Evolutionary conservation across 129 eudicot species (phyloP).

Genomic region (Deinandra increscens): DNA sequence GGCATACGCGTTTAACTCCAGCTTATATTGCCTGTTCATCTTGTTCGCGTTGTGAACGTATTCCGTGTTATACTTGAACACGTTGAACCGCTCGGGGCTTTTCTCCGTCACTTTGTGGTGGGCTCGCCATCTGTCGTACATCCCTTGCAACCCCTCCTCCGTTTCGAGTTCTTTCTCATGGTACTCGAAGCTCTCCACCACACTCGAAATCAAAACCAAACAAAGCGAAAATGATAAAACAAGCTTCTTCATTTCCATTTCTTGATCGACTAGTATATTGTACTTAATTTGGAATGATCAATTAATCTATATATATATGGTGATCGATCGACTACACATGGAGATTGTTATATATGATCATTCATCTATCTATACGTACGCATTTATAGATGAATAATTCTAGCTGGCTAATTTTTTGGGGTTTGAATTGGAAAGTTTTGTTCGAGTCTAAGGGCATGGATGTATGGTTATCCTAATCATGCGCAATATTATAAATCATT

Average conservation of each 20-base stretch:
- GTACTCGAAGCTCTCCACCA: conserved; percentile 48
- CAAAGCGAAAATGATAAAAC: conserved; percentile 33
- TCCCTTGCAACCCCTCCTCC: conserved; percentile 47
- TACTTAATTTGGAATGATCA: too few relatives aligned
- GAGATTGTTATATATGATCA: too few relatives aligned
- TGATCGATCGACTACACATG: too few relatives aligned
- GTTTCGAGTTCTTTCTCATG: conserved; percentile 59
- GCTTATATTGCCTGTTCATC: conserved; percentile 61
- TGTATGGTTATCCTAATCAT: too few relatives aligned
- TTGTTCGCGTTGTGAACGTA: conserved; percentile 56
- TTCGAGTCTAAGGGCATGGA: too few relatives aligned
- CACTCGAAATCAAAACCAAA: conserved; percentile 33
- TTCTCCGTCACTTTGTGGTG: neutral
- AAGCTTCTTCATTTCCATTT: conserved; percentile 31
- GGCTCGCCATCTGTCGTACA: conserved; percentile 28
- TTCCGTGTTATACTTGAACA: conserved; percentile 51
- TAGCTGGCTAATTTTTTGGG: too few relatives aligned
- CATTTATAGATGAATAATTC: too few relatives aligned
- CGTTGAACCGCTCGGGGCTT: conserved; percentile 44
- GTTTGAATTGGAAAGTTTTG: too few relatives aligned
- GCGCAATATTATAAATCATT: too few relatives aligned
- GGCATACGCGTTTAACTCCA: conserved; percentile 65
- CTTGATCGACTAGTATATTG: too few relatives aligned
- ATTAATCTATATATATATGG: too few relatives aligned
- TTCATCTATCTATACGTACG: too few relatives aligned